Evolutionary conservation across 805 yeast species (phyloP).

Genomic region (Candida loeiensis): DNA sequence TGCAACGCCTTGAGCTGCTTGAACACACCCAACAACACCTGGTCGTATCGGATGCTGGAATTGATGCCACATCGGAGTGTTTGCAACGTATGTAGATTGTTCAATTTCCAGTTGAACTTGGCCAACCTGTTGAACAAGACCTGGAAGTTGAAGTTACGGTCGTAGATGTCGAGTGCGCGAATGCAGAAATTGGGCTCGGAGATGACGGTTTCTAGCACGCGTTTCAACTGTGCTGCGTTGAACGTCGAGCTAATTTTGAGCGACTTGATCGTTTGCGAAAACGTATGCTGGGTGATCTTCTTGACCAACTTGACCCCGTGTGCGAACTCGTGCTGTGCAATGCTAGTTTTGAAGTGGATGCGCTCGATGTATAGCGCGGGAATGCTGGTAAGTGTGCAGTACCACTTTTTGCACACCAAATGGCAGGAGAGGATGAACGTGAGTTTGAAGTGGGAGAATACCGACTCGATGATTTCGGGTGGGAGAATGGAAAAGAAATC

Average conservation of each 20-base stretch:
- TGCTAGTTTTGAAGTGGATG: slow-evolving; percentile 22
- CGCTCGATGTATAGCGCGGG: slow-evolving; percentile 24
- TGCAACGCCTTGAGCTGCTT: slow-evolving; percentile 22
- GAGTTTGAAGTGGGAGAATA: slow-evolving; percentile 23
- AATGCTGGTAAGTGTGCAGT: slow-evolving; percentile 21
- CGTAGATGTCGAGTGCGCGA: slow-evolving; percentile 26
- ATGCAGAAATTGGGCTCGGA: slow-evolving; percentile 21
- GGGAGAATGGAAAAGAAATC: slow-evolving; percentile 32
- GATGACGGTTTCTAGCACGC: slow-evolving; percentile 26
- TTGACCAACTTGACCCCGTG: slow-evolving; percentile 28
- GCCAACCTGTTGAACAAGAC: slow-evolving; percentile 22
- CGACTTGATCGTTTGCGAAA: slow-evolving; percentile 16
- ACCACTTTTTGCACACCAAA: slow-evolving; percentile 34
- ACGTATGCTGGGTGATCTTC: slow-evolving; percentile 17
- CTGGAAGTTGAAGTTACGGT: slow-evolving; percentile 24
- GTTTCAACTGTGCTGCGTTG: slow-evolving; percentile 22
- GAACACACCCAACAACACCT: slow-evolving; percentile 22
- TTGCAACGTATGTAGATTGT: slow-evolving; percentile 18
- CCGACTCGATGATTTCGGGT: slow-evolving; percentile 25
- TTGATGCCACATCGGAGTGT: slow-evolving; percentile 26
- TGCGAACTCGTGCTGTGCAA: slow-evolving; percentile 26
- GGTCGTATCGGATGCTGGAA: slow-evolving; percentile 19
- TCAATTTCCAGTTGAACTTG: slow-evolving; percentile 25
- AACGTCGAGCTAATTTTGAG: slow-evolving; percentile 22
- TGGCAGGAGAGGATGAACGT: slow-evolving; percentile 25